Conservation (phyloP, 352 stramenopile genomes). For the Pythium grandisporangium region DNA sequence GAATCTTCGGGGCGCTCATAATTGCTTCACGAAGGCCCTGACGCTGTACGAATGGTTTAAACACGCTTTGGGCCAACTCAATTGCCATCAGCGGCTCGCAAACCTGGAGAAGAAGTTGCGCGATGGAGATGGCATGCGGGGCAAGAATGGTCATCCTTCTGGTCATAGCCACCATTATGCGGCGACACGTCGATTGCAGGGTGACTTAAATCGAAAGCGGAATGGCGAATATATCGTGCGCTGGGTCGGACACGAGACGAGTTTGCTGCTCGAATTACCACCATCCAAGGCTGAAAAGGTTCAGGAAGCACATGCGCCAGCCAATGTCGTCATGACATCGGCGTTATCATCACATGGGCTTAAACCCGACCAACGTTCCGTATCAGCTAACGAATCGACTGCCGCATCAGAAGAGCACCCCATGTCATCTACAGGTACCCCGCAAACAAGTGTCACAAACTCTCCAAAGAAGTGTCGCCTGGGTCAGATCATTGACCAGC, state of each 20-base stretch:
- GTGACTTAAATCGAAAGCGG: constrained; percentile 73
- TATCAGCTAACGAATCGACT: too few species aligned
- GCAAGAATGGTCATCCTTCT: constrained; percentile 40
- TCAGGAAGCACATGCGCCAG: constrained; percentile 26
- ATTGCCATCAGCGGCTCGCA: constrained; percentile 71
- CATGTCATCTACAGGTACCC: constrained; percentile 7
- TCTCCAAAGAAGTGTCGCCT: constrained; percentile 49
- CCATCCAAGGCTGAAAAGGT: constrained; percentile 27
- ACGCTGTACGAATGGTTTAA: constrained; percentile 82
- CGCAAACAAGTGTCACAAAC: too few species aligned
- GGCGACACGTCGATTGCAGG: constrained; percentile 56
- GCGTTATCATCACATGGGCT: too few species aligned
- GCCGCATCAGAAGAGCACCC: background rate
- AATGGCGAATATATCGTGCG: constrained; percentile 76
- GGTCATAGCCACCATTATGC: constrained; percentile 77
- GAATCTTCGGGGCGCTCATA: constrained; percentile 64
- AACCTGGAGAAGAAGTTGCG: constrained; percentile 82
- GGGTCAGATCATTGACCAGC: constrained; percentile 43
- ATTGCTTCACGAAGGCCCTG: constrained; percentile 73
- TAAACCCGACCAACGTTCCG: too few species aligned
- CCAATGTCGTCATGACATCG: constrained; percentile 4
- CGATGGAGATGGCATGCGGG: constrained; percentile 45
- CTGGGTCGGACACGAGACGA: constrained; percentile 79
- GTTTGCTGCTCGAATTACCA: constrained; percentile 61
- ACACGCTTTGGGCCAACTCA: constrained; percentile 64